These are phyloP conservation scores for Uronychia binucleata DNA, from an alignment of 73 alveolate species.

Conservation along the genomic window DNA sequence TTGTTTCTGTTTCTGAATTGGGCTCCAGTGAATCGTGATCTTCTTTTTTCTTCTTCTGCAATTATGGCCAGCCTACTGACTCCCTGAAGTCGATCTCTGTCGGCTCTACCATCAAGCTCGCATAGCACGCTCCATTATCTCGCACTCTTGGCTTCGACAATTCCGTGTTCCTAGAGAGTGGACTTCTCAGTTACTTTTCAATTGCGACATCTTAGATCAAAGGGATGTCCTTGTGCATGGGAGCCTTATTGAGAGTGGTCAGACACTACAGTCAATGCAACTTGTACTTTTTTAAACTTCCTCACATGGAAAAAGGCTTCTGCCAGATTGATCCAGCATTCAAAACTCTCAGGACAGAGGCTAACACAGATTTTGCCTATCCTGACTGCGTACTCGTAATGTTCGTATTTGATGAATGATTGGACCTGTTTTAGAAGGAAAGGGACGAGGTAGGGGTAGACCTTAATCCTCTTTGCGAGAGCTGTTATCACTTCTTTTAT, in stretches of 20 bases:
- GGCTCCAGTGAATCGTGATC: not conserved
- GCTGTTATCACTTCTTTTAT: slow-evolving; percentile 3
- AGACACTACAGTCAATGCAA: slow-evolving; percentile 7
- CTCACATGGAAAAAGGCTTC: not conserved
- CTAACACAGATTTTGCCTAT: not conserved
- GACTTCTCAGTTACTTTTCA: not conserved
- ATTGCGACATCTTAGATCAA: not conserved
- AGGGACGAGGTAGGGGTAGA: slow-evolving; percentile 12
- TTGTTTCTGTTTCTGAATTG: not conserved
- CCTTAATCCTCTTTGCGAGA: not conserved
- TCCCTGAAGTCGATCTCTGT: not conserved
- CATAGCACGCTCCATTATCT: not conserved
- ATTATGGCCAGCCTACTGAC: not conserved
- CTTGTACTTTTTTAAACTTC: not conserved
- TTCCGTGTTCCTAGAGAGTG: not conserved
- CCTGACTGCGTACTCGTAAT: not conserved
- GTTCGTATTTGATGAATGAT: not conserved
- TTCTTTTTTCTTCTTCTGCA: not conserved
- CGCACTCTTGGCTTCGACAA: not conserved
- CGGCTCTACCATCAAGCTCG: not conserved
- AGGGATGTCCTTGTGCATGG: not conserved
- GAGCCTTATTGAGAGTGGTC: slow-evolving; percentile 39
- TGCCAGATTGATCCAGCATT: not conserved
- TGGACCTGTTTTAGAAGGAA: not conserved
- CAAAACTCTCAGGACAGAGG: not conserved